phyloP scores from a whole-genome alignment of 257 asterid genomes.

The Galeopsis tetrahit region DNA sequence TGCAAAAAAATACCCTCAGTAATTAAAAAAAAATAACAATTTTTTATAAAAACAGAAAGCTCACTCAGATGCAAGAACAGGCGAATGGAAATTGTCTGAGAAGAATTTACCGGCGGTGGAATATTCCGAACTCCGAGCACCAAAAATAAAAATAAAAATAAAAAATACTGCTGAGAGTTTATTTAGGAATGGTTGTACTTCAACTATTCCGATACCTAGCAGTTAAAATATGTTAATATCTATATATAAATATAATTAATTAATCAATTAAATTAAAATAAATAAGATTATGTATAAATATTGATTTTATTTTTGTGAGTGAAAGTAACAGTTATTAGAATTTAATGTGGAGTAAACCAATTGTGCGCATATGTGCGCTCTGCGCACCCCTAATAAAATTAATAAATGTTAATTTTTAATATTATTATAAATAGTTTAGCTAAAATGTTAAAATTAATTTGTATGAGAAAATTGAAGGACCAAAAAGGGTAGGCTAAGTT shows the following conservation, averaged over 20 bases:
- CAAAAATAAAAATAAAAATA: conserved; percentile 30
- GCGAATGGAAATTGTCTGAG: conserved; percentile 24
- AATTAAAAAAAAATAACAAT: conserved; percentile 21
- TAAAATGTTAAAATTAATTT: neutral
- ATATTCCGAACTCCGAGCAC: conserved; percentile 47
- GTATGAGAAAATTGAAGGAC: neutral
- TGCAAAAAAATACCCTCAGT: conserved; percentile 23
- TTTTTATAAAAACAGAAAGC: conserved; percentile 25
- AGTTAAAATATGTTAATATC: conserved; percentile 42
- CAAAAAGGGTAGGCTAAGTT: conserved; percentile 27
- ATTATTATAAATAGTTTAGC: neutral
- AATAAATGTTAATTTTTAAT: too few species aligned
- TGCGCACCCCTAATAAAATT: conserved; percentile 26
- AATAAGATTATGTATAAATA: neutral
- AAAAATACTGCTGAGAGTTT: conserved; percentile 43
- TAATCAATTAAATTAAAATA: conserved; percentile 11
- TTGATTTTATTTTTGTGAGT: conserved; percentile 17
- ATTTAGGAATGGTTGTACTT: conserved; percentile 45
- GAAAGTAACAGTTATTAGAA: conserved; percentile 23
- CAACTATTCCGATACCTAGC: conserved; percentile 42
- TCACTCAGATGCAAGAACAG: conserved; percentile 31
- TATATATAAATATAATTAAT: conserved; percentile 25
- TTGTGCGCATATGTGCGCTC: conserved; percentile 33
- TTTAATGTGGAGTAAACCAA: conserved; percentile 24
- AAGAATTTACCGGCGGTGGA: conserved; percentile 52